Evolutionary conservation across 2,329 filamentous ascomycete genomes (phyloP).

Genomic region (Ascochyta clinopodiicola): DNA sequence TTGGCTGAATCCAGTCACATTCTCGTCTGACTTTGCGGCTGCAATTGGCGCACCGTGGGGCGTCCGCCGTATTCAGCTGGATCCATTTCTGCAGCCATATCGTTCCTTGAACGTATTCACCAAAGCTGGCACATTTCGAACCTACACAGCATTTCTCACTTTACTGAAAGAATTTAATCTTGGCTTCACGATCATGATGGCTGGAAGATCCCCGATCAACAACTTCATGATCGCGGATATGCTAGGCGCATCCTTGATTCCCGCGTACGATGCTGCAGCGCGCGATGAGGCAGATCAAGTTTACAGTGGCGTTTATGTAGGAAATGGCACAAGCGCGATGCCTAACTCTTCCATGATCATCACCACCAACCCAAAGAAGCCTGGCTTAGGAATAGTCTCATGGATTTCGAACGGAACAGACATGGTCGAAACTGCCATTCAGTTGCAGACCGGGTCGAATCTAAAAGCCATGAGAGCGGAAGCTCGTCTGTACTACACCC

Average conservation of each 20-base stretch:
- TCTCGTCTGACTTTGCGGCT: conserved; percentile 42
- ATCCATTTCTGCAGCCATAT: conserved; percentile 8
- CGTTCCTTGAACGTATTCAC: conserved; percentile 47
- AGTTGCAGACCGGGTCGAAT: conserved; percentile 18
- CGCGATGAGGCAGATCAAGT: conserved; percentile 35
- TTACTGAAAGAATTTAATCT: conserved; percentile 54
- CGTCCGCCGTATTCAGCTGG: conserved; percentile 41
- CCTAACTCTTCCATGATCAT: conserved; percentile 39
- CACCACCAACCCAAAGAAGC: conserved; percentile 28
- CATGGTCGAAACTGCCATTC: conserved; percentile 28
- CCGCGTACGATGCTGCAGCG: conserved; percentile 36
- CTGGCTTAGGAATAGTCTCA: conserved; percentile 37
- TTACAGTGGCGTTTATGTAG: conserved; percentile 37
- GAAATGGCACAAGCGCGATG: conserved; percentile 1
- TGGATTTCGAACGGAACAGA: conserved; percentile 46
- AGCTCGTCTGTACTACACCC: conserved; percentile 31
- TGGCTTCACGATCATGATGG: conserved; percentile 51
- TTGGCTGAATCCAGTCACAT: conserved; percentile 53
- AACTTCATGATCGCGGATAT: conserved; percentile 15
- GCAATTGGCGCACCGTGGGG: conserved; percentile 50
- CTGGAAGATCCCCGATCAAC: conserved; percentile 31
- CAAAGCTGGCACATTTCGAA: conserved; percentile 54
- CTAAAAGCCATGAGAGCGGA: conserved; percentile 13
- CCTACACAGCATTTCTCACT: conserved; percentile 50
- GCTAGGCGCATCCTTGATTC: conserved; percentile 24